Conservation (phyloP, 768 basidiomycete species). For the Termitomyces sp. region DNA sequence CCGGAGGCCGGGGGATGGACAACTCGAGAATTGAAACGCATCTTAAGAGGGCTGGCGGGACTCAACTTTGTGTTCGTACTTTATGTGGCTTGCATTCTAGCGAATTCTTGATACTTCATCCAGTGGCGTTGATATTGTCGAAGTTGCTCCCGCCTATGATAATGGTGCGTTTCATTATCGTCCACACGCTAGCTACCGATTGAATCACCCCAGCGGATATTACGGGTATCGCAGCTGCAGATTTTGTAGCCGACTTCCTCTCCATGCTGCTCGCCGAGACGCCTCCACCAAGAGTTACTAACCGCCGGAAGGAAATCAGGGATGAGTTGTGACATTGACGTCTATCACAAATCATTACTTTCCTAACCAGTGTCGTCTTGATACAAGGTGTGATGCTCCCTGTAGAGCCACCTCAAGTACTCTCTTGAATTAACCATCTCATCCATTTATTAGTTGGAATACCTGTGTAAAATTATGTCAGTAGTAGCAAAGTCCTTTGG, state of each 20-base stretch:
- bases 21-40: conserved; percentile 75
- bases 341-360: not conserved
- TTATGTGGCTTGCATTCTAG: not conserved
- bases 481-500: not conserved
- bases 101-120: not conserved
- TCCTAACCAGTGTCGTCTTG: not conserved
- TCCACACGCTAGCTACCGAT: not conserved
- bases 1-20: conserved; percentile 88
- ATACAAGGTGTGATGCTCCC: no score
- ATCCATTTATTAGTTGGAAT: no score
- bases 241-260: conserved; percentile 66
- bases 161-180: conserved; percentile 40
- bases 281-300: conserved; percentile 22
- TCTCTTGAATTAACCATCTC: no score
- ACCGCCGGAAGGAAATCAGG: not conserved
- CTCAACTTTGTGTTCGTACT: conserved; percentile 73
- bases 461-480: no score
- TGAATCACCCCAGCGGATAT: conserved; percentile 46
- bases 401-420: not conserved
- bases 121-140: conserved; percentile 71
- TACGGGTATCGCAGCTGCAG: conserved; percentile 66
- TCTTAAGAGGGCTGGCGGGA: conserved; percentile 74
- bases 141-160: conserved; percentile 74
- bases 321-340: conserved; percentile 10
- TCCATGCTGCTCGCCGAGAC: conserved; percentile 50